phyloP scores from a whole-genome alignment of 371 early-diverging fungal genomes.

The Lichtheimia ramosa region DNA sequence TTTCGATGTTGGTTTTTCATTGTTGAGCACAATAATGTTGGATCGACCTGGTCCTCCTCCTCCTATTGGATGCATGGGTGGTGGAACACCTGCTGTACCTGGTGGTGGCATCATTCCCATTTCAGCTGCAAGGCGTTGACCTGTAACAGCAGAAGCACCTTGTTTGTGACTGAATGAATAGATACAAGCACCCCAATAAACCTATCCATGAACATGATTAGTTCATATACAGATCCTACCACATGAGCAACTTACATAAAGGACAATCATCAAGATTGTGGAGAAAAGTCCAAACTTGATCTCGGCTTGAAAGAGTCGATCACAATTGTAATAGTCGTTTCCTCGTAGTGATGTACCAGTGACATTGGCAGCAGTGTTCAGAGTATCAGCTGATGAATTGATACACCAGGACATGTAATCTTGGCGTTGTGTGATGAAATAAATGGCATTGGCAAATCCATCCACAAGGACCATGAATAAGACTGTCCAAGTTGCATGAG shows the following conservation, averaged over 20 bases:
- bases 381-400: conserved; percentile 11
- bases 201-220: conserved; percentile 14
- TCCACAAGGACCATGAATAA: conserved; percentile 29
- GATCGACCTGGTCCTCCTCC: conserved; percentile 16
- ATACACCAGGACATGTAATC: conserved; percentile 34
- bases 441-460: conserved; percentile 26
- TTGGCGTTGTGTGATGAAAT: conserved; percentile 30
- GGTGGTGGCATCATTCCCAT: conserved; percentile 2
- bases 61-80: conserved; percentile 11
- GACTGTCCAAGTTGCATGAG: conserved; percentile 20
- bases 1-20: conserved; percentile 19
- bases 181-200: conserved; percentile 47
- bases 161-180: conserved; percentile 39
- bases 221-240: neutral
- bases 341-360: conserved; percentile 2
- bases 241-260: conserved; percentile 39
- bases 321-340: conserved; percentile 45
- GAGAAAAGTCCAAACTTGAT: conserved; percentile 44
- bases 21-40: conserved; percentile 32
- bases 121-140: conserved; percentile 6
- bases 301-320: conserved; percentile 43
- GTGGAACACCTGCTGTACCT: conserved; percentile 7
- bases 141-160: conserved; percentile 3
- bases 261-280: conserved; percentile 28
- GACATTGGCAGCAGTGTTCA: conserved; percentile 2